Conservation (phyloP, 202 grass and related monocot species). For the Alloteropsis angusta region DNA sequence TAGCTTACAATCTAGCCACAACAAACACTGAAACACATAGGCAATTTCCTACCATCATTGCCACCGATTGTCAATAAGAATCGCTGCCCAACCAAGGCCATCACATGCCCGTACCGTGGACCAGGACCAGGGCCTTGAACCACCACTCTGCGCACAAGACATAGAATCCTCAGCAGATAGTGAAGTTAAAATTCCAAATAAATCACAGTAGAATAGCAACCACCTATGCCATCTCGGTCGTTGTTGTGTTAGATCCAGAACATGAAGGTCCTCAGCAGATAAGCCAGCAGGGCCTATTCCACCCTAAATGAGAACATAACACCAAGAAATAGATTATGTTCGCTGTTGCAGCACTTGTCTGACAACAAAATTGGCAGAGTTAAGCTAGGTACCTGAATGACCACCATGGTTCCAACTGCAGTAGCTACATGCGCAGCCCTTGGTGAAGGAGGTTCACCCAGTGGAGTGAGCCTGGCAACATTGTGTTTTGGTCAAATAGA, state of each 20-base stretch:
- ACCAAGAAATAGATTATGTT: neutral
- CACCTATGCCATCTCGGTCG: slow-evolving; percentile 92
- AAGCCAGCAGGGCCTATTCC: slow-evolving; percentile 96
- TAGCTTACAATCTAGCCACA: slow-evolving; percentile 14
- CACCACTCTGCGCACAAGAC: slow-evolving; percentile 62
- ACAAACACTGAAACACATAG: neutral
- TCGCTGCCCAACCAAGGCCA: slow-evolving; percentile 96
- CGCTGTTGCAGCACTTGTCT: neutral
- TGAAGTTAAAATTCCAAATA: neutral
- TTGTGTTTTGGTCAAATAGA: neutral
- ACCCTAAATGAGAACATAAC: slow-evolving; percentile 49
- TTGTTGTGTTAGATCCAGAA: slow-evolving; percentile 83
- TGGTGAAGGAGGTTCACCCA: slow-evolving; percentile 95
- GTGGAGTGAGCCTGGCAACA: slow-evolving; percentile 55
- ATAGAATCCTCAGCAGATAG: slow-evolving; percentile 15
- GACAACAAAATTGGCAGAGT: neutral
- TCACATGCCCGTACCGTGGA: slow-evolving; percentile 95
- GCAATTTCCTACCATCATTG: slow-evolving; percentile 75
- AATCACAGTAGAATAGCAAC: slow-evolving; percentile 18
- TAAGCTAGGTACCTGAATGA: slow-evolving; percentile 70
- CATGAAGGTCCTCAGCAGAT: slow-evolving; percentile 98
- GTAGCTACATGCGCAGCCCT: slow-evolving; percentile 97
- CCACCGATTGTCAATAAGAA: slow-evolving; percentile 93
- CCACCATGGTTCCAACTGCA: slow-evolving; percentile 99
- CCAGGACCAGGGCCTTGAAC: slow-evolving; percentile 96